Evolutionary conservation across 2,329 filamentous ascomycete species (phyloP).

Genomic region (Arthrobotrys sphaeroides): DNA sequence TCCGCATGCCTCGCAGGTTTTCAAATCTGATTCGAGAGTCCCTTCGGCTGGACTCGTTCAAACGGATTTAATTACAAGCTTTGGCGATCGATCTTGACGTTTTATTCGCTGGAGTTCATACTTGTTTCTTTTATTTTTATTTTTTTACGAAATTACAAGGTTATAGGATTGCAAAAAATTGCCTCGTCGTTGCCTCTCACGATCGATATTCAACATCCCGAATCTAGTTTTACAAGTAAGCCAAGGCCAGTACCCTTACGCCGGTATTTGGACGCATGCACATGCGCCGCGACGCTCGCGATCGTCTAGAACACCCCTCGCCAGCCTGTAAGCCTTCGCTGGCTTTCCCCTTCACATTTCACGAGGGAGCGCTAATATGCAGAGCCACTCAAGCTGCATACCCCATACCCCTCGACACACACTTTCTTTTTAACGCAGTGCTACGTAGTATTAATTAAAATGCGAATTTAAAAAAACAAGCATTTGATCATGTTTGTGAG

Average conservation of each 20-base stretch:
- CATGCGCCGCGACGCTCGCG: conserved; percentile 14
- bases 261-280: conserved; percentile 27
- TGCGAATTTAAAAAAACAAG: conserved; percentile 8
- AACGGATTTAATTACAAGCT: no score
- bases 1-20: not conserved
- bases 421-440: conserved; percentile 11
- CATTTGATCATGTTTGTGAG: conserved; percentile 6
- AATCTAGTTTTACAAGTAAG: conserved; percentile 14
- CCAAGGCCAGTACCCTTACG: conserved; percentile 21
- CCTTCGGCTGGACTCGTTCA: no score
- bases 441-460: conserved; percentile 12
- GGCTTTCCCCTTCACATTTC: conserved; percentile 21
- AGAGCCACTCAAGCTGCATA: conserved; percentile 44
- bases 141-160: not conserved
- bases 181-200: conserved; percentile 5
- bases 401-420: conserved; percentile 16
- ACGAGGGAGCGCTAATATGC: conserved; percentile 40
- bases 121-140: conserved; percentile 8
- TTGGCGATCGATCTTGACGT: no score
- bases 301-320: conserved; percentile 29
- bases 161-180: no score
- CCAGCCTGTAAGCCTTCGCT: conserved; percentile 31
- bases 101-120: no score
- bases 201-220: conserved; percentile 4
- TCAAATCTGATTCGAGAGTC: not conserved